Conservation (phyloP, 345 rosid genomes). For the Pistacia atlantica region DNA sequence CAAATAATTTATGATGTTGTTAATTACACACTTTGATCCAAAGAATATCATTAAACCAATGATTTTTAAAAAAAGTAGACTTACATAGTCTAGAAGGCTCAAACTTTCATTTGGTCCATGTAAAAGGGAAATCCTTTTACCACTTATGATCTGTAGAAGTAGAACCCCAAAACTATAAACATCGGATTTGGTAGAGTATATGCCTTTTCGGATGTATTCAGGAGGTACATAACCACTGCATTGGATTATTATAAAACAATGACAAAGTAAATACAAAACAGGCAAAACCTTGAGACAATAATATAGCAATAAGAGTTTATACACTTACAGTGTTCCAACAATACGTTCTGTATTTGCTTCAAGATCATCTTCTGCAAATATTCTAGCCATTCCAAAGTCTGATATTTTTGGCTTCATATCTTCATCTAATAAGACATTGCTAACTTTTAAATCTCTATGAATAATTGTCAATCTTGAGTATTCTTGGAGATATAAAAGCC, state of each 20-base stretch:
- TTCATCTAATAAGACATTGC: constrained; percentile 45
- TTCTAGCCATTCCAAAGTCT: constrained; percentile 55
- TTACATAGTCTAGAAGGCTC: constrained; percentile 39
- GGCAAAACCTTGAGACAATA: too few relatives aligned
- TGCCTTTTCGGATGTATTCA: too few relatives aligned
- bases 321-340: constrained; percentile 47
- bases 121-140: constrained; percentile 29
- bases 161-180: too few relatives aligned
- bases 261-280: too few relatives aligned
- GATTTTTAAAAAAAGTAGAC: background rate
- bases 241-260: background rate
- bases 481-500: too few relatives aligned
- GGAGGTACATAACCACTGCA: constrained; percentile 40
- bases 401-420: constrained; percentile 48
- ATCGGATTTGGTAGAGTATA: too few relatives aligned
- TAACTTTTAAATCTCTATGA: constrained; percentile 38
- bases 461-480: too few relatives aligned
- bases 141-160: constrained; percentile 11
- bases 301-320: too few relatives aligned
- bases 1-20: too few relatives aligned
- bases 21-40: too few relatives aligned
- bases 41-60: too few relatives aligned
- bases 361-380: constrained; percentile 29
- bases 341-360: constrained; percentile 41
- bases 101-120: constrained; percentile 34